Percentiles rank a stretch among this genome's conserved stretches.
These are phyloP conservation scores for Dimocarpus longan DNA, from an alignment of 345 rosid genomes.

Conservation along the genomic window DNA sequence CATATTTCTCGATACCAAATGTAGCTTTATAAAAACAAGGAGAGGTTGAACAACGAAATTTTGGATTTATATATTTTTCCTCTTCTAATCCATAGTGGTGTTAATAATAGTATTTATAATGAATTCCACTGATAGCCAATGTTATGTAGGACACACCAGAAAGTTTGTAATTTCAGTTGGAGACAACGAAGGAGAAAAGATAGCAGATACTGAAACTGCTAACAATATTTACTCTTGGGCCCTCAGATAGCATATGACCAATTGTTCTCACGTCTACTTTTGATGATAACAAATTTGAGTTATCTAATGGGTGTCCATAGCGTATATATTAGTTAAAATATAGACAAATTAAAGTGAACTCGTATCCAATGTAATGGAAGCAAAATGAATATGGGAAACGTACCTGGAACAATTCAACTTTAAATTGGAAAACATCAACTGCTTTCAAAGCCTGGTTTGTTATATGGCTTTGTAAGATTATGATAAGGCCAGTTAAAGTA, in stretches of 20 bases:
- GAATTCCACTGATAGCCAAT: background rate
- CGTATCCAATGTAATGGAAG: background rate
- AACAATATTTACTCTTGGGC: background rate
- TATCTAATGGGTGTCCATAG: background rate
- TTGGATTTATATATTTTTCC: background rate
- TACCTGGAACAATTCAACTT: constrained; percentile 91
- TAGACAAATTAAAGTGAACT: background rate
- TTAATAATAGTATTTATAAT: background rate
- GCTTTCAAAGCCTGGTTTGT: constrained; percentile 83
- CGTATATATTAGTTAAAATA: no score
- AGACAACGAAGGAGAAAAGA: background rate
- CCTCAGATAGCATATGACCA: background rate
- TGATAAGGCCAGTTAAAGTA: constrained; percentile 60
- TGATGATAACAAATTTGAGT: background rate
- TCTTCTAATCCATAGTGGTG: background rate
- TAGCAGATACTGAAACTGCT: background rate
- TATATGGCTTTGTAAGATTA: constrained; percentile 70
- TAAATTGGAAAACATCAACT: constrained; percentile 67
- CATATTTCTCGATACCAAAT: background rate
- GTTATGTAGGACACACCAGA: background rate
- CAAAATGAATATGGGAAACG: background rate
- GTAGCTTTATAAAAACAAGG: no score
- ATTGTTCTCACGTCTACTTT: background rate
- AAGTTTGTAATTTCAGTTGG: background rate
- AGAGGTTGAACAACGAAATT: background rate